Conservation (phyloP, 345 rosid species). For the Eucalyptus grandis region DNA sequence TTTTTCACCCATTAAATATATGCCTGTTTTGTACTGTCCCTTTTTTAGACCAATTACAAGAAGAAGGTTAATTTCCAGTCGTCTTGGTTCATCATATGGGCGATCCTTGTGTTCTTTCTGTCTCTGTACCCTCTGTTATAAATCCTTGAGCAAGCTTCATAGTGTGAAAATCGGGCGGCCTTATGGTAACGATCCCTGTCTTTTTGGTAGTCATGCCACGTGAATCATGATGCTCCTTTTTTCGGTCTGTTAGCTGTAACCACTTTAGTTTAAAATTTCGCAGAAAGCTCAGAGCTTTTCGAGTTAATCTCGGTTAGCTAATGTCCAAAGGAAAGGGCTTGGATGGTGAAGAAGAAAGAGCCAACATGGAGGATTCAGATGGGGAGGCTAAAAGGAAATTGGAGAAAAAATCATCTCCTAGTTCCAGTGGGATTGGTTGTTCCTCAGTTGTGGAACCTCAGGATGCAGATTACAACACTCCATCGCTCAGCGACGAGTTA, state of each 20-base stretch:
- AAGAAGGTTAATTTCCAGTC: not conserved
- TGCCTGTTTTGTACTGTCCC: not conserved
- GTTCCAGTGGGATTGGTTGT: conserved; percentile 5
- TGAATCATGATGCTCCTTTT: not conserved
- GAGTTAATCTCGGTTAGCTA: not conserved
- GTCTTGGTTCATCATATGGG: not conserved
- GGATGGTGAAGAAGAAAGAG: conserved; percentile 19
- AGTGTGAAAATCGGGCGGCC: not conserved
- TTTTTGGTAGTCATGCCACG: not conserved
- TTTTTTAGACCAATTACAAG: not conserved
- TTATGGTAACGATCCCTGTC: not conserved
- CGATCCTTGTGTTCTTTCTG: not conserved
- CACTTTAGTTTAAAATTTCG: not conserved
- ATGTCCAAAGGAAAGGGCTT: conserved; percentile 25
- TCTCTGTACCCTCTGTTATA: not conserved
- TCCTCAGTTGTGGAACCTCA: conserved; percentile 41
- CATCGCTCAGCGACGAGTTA: conserved; percentile 55
- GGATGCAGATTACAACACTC: conserved; percentile 93
- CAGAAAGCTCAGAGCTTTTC: not conserved
- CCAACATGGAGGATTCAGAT: not conserved
- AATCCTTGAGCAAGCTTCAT: not conserved
- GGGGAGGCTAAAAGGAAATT: not conserved
- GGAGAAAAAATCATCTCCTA: not conserved
- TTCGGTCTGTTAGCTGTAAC: not conserved
- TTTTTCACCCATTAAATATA: not conserved